phyloP scores from a whole-genome alignment of 2,329 filamentous ascomycete genomes.

The Botrytis pseudocinerea region DNA sequence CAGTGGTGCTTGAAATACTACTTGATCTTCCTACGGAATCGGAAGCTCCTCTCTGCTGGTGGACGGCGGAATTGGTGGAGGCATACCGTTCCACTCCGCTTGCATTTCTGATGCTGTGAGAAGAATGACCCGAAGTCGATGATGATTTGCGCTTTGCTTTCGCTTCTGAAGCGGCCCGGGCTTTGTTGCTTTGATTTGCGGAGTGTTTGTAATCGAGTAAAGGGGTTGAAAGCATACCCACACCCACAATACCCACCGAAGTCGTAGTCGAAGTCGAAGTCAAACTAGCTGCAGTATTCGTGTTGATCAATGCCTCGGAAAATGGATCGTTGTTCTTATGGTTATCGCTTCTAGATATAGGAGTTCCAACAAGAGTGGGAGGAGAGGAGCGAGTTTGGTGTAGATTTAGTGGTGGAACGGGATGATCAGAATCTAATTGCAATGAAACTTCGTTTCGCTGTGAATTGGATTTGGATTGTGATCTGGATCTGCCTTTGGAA shows the following conservation, averaged over 20 bases:
- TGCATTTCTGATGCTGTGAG: slow-evolving; percentile 35
- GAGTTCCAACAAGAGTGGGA: slow-evolving; percentile 16
- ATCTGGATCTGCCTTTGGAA: slow-evolving; percentile 28
- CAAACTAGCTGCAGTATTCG: not conserved
- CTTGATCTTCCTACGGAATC: slow-evolving; percentile 34
- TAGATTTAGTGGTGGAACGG: slow-evolving; percentile 13
- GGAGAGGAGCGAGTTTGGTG: not conserved
- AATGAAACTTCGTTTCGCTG: slow-evolving; percentile 13
- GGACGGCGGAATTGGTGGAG: slow-evolving; percentile 27
- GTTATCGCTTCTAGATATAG: slow-evolving; percentile 18
- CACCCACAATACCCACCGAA: not conserved
- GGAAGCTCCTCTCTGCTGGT: slow-evolving; percentile 25
- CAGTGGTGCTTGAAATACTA: slow-evolving; percentile 38
- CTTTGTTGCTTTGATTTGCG: slow-evolving; percentile 38
- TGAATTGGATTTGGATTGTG: slow-evolving; percentile 26
- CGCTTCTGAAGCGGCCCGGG: slow-evolving; percentile 31
- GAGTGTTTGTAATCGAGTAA: slow-evolving; percentile 38
- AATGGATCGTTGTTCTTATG: slow-evolving; percentile 8
- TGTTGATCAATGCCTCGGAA: slow-evolving; percentile 24
- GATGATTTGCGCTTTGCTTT: slow-evolving; percentile 34
- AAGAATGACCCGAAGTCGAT: slow-evolving; percentile 32
- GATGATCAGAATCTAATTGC: slow-evolving; percentile 1
- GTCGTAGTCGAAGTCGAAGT: not conserved
- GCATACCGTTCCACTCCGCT: slow-evolving; percentile 33
- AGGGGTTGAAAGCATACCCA: slow-evolving; percentile 39